Conservation (phyloP, 169 alveolate species). For the Plasmodium relictum region DNA sequence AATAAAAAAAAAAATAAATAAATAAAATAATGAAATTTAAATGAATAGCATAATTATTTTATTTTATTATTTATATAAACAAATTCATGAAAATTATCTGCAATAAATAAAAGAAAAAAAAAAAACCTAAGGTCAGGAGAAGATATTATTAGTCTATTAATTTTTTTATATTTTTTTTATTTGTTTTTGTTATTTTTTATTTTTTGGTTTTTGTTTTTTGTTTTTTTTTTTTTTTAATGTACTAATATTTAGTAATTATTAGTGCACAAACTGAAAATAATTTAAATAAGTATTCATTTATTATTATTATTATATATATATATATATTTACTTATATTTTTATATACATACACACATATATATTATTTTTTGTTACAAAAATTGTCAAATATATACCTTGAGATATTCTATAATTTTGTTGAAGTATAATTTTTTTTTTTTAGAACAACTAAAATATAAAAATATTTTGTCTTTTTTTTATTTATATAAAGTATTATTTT, state of each 20-base stretch:
- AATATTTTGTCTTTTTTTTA: no score
- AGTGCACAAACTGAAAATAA: not conserved
- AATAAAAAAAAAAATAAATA: not conserved
- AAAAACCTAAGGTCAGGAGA: conserved; percentile 6
- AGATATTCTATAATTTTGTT: no score
- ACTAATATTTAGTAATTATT: no score
- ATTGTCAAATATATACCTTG: not conserved
- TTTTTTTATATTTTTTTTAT: not conserved
- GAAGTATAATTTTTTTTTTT: no score
- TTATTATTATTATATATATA: not conserved
- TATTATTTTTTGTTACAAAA: no score
- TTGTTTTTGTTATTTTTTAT: not conserved
- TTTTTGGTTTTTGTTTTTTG: no score
- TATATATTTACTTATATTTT: not conserved
- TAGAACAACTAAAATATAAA: no score
- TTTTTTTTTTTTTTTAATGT: no score
- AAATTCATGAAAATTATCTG: not conserved
- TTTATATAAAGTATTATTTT: not conserved
- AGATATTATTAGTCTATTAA: not conserved
- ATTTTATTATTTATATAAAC: not conserved
- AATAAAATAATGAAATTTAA: not conserved
- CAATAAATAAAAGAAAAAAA: not conserved
- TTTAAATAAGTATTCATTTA: not conserved
- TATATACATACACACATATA: not conserved
- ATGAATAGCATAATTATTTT: not conserved